Evolutionary conservation across 2,329 filamentous ascomycete genomes (phyloP), one percentile per base, ranked within the genome.

Genomic region (Trichoderma simmonsii): DNA sequence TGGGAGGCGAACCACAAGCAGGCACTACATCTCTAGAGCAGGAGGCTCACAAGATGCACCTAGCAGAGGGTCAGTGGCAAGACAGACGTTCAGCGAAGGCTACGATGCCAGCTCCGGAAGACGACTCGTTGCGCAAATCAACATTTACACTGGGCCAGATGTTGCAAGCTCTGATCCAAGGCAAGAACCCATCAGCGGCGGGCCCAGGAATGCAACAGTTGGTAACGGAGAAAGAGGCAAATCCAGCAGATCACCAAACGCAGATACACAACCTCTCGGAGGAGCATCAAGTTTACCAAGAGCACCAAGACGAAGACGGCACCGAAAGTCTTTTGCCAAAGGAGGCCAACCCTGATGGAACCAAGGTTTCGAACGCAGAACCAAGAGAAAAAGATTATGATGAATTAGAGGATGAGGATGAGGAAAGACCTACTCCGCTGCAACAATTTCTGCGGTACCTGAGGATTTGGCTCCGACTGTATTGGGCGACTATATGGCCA

Each of bases 401-500:
- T 11, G n/a, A 56, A 6, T 24, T 24, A 12, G 48, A 21, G 24
- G 48, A 34, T 74, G 71, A 73, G 64, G 72, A n/a, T 59, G 70
- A 30, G 59, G 18, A 66, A 26, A 75, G 71, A 26, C 34, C 32
- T 21, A 64, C 60, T n/a, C 54, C 43, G 34, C 66, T 51, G 34
- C 64, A 76, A 8, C 34, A 21, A 5, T 26, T 61, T 14, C 34
- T 66, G 12, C 14, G 15, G 3, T 71, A 73, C 34, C 43, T 24
- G 34, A 67, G 70, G 18, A 73, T 74, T 54, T 32, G 79, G 39
- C 48, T 78, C 32, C 69, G 36, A n/a, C 57, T 78, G 32, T 85
- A 83, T 75, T 83, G 78, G 81, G 72, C 70, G 54, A 72, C 80
- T 14, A 78, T 85, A 18, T 75, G 75, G 63, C 83, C 83, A 2